Evolutionary conservation across 352 stramenopile species (phyloP).

Genomic region (Phytophthora megakarya): DNA sequence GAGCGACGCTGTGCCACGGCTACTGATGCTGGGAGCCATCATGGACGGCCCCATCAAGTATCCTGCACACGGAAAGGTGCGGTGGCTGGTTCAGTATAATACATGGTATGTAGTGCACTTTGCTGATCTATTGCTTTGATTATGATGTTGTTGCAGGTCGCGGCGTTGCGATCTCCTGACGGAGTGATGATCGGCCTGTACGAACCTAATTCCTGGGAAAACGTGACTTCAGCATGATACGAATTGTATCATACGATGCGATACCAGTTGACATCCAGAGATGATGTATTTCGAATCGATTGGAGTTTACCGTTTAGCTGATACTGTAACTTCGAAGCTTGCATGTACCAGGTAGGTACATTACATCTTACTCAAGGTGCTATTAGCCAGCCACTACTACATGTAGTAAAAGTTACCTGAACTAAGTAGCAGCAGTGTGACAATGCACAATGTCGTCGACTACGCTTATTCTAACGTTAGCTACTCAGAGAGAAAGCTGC

Average conservation of each 20-base stretch:
- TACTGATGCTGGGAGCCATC: constrained; percentile 87
- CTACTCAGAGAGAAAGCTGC: constrained; percentile 42
- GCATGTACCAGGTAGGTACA: too few relatives aligned
- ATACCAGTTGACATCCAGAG: too few relatives aligned
- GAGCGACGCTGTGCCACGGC: constrained; percentile 81
- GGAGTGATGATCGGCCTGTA: constrained; percentile 94
- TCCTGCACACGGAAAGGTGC: constrained; percentile 86
- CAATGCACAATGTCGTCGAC: constrained; percentile 10
- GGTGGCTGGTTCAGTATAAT: neutral
- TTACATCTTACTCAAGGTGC: too few relatives aligned
- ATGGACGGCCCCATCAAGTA: constrained; percentile 95
- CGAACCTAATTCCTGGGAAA: constrained; percentile 88
- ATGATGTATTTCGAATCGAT: too few relatives aligned
- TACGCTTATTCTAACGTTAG: neutral
- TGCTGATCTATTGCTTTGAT: constrained; percentile 7
- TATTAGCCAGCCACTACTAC: too few relatives aligned
- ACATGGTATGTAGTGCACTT: neutral
- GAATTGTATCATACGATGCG: too few relatives aligned
- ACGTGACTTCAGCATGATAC: constrained; percentile 73
- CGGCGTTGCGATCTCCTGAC: constrained; percentile 86
- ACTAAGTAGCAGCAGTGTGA: constrained; percentile 1
- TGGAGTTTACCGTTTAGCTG: too few relatives aligned
- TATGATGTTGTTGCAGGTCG: constrained; percentile 59
- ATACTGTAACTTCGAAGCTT: too few relatives aligned
- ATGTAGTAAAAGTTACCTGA: too few relatives aligned